These are phyloP conservation scores for Calamus simplicifolius DNA, from an alignment of 176 grass and related monocot genomes.

Conservation along the genomic window DNA sequence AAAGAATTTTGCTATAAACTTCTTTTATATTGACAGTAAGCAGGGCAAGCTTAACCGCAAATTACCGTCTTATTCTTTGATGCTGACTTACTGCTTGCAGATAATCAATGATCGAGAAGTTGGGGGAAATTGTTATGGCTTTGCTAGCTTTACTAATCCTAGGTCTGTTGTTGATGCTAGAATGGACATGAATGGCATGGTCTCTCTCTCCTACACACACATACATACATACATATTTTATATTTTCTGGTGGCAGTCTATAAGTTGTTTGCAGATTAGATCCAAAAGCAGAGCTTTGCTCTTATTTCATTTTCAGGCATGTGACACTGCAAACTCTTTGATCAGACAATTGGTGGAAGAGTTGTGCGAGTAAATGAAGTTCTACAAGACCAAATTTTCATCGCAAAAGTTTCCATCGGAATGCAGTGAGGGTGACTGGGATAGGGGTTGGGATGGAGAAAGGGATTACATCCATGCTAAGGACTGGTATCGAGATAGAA, in stretches of 20 bases:
- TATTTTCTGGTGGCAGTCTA: no score
- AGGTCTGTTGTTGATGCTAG: slow-evolving; percentile 65
- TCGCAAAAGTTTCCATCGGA: slow-evolving; percentile 49
- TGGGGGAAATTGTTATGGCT: slow-evolving; percentile 81
- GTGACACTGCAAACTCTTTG: slow-evolving; percentile 8
- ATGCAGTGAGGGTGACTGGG: slow-evolving; percentile 61
- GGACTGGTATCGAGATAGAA: slow-evolving; percentile 48
- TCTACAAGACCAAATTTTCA: slow-evolving; percentile 41
- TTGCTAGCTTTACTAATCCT: slow-evolving; percentile 62
- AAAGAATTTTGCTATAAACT: no score
- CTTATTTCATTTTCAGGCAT: background rate
- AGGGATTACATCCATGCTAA: slow-evolving; percentile 53
- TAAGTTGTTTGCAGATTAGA: no score
- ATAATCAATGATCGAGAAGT: slow-evolving; percentile 80
- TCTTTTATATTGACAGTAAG: no score
- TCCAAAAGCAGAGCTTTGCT: background rate
- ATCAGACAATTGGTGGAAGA: slow-evolving; percentile 63
- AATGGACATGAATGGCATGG: slow-evolving; percentile 68
- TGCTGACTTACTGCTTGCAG: slow-evolving; percentile 20
- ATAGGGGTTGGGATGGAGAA: slow-evolving; percentile 57
- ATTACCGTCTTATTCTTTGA: background rate
- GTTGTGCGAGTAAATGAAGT: slow-evolving; percentile 82
- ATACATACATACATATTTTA: no score
- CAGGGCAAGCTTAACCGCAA: background rate
- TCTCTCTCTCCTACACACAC: slow-evolving; percentile 13